Conservation (phyloP, 805 yeast species). For the Hermanozyma aechmeae region DNA sequence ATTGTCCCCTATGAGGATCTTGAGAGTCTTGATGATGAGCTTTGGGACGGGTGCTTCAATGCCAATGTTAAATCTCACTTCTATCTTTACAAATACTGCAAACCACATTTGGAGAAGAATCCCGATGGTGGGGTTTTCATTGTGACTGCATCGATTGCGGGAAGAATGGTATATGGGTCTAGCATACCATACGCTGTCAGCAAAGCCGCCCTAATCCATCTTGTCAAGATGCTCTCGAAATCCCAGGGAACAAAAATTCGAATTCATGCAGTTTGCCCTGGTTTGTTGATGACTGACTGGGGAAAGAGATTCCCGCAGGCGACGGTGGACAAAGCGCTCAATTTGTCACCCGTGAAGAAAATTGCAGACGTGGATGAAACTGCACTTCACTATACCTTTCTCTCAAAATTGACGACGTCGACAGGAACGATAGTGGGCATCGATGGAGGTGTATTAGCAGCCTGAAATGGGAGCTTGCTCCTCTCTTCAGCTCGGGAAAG, state of each 20-base stretch:
- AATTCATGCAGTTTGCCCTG: constrained; percentile 12
- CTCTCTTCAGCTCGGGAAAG: too few relatives aligned
- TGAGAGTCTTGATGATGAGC: constrained; percentile 19
- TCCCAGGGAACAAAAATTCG: constrained; percentile 12
- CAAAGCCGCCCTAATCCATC: constrained; percentile 14
- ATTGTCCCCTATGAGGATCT: constrained; percentile 19
- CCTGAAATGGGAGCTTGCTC: too few relatives aligned
- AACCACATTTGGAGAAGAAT: constrained; percentile 15
- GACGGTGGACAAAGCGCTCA: constrained; percentile 6
- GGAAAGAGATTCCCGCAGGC: constrained; percentile 13
- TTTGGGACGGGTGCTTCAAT: constrained; percentile 20
- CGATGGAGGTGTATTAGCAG: too few relatives aligned
- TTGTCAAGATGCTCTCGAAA: constrained; percentile 13
- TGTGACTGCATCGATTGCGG: constrained; percentile 19
- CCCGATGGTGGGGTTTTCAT: constrained; percentile 15
- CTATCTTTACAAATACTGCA: constrained; percentile 18
- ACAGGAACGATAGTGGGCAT: constrained; percentile 16
- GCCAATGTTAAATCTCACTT: constrained; percentile 23
- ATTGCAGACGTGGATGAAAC: constrained; percentile 16
- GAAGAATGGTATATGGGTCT: constrained; percentile 16
- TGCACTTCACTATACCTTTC: constrained; percentile 13
- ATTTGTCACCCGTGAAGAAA: constrained; percentile 10
- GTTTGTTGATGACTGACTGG: constrained; percentile 17
- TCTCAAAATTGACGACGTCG: constrained; percentile 12
- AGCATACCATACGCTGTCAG: constrained; percentile 27